Evolutionary conservation across 139 green algal species (phyloP).

Genomic region (Marvania coccoides): DNA sequence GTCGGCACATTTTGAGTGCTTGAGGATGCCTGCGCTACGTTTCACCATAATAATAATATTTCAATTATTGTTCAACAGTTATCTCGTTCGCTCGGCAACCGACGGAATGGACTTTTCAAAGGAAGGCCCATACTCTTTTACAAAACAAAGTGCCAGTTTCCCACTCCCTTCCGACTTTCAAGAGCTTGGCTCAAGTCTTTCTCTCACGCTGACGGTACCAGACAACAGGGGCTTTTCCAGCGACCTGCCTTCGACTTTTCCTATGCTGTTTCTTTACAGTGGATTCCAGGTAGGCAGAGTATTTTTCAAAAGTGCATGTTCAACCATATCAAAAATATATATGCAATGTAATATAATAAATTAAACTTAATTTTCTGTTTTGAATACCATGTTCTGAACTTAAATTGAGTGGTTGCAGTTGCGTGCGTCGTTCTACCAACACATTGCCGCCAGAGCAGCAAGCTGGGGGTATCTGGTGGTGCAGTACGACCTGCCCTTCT

Average conservation of each 20-base stretch:
- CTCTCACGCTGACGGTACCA: not conserved
- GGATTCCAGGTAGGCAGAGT: conserved; percentile 23
- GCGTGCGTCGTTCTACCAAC: conserved; percentile 30
- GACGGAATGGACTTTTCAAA: not conserved
- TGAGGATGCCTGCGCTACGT: too few relatives aligned
- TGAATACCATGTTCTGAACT: not conserved
- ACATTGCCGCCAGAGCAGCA: conserved; percentile 25
- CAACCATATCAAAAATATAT: too few relatives aligned
- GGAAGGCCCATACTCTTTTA: not conserved
- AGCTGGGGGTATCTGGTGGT: conserved; percentile 37
- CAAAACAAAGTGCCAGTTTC: not conserved
- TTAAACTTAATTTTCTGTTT: not conserved
- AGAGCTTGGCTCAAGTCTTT: not conserved
- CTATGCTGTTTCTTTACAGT: conserved; percentile 20
- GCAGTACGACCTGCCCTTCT: conserved; percentile 35
- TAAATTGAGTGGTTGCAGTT: conserved; percentile 7
- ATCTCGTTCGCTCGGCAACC: too few relatives aligned
- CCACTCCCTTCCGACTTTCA: not conserved
- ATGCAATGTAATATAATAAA: too few relatives aligned
- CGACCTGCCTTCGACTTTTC: not conserved
- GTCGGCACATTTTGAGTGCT: too few relatives aligned
- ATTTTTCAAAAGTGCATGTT: too few relatives aligned
- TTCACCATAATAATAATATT: too few relatives aligned
- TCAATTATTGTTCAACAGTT: too few relatives aligned
- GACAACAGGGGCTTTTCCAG: not conserved